Evolutionary conservation across 306 rosid species (phyloP).

Genomic region (Malus sylvestris): DNA sequence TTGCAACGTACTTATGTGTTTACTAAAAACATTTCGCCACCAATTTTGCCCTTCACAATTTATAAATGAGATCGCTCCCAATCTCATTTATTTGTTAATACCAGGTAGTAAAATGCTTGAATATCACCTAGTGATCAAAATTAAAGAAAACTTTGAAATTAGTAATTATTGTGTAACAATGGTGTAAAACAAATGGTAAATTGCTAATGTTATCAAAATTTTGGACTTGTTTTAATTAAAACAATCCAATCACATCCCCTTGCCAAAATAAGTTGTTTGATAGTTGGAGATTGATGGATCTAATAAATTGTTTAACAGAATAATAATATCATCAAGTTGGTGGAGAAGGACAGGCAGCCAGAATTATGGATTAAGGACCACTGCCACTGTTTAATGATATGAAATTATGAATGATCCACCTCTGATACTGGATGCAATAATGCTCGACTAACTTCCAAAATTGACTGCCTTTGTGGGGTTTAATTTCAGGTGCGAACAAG

Average conservation of each 20-base stretch:
- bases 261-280: not conserved
- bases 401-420: too few relatives aligned
- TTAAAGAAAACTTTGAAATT: not conserved
- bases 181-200: too few relatives aligned
- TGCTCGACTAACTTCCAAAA: too few relatives aligned
- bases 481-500: too few relatives aligned
- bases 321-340: not conserved
- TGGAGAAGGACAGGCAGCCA: not conserved
- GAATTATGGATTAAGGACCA: too few relatives aligned
- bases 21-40: not conserved
- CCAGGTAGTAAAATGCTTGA: not conserved
- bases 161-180: too few relatives aligned
- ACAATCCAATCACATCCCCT: not conserved
- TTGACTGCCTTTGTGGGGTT: too few relatives aligned
- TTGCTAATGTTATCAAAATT: too few relatives aligned
- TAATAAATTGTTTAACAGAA: not conserved
- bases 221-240: not conserved
- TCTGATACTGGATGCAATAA: too few relatives aligned
- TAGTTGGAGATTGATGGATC: not conserved
- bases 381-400: not conserved
- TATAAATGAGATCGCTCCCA: not conserved
- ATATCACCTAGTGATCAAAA: too few relatives aligned
- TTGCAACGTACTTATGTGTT: not conserved
- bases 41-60: not conserved
- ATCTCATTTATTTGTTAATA: not conserved